A percentile compares a stretch with the other conserved stretches of the same genome.
These are phyloP conservation scores for Fusarium algeriense DNA, from an alignment of 2,329 filamentous ascomycete genomes.

Conservation along the genomic window DNA sequence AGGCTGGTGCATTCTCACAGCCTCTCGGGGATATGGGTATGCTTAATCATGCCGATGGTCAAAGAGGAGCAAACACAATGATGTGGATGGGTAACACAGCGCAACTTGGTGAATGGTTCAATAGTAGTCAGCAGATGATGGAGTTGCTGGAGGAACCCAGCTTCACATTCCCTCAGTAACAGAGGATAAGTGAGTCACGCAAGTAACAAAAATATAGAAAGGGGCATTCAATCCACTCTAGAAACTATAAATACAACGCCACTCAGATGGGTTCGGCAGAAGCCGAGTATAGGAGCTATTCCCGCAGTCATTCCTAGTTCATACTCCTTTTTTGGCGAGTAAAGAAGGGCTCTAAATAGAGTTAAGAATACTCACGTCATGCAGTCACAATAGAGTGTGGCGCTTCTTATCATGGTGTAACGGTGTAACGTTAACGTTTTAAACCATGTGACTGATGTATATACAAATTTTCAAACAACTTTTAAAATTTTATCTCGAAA, in stretches of 20 bases:
- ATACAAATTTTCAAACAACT: background rate
- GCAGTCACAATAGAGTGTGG: background rate
- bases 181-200: background rate
- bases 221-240: too few species aligned
- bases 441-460: background rate
- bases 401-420: background rate
- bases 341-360: background rate
- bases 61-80: slow-evolving; percentile 42
- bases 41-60: slow-evolving; percentile 29
- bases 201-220: background rate
- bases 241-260: background rate
- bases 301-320: background rate
- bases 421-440: background rate
- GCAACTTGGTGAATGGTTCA: slow-evolving; percentile 56
- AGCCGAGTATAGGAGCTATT: background rate
- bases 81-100: slow-evolving; percentile 55
- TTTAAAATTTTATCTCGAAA: slow-evolving; percentile 24
- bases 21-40: slow-evolving; percentile 19
- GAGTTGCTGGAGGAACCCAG: slow-evolving; percentile 50
- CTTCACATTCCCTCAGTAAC: slow-evolving; percentile 42
- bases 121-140: slow-evolving; percentile 55
- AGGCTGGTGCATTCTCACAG: slow-evolving; percentile 28
- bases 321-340: background rate
- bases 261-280: background rate
- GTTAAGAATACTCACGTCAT: background rate